phyloP scores from a whole-genome alignment of 176 grass and related monocot species.

The Elymus sibiricus region DNA sequence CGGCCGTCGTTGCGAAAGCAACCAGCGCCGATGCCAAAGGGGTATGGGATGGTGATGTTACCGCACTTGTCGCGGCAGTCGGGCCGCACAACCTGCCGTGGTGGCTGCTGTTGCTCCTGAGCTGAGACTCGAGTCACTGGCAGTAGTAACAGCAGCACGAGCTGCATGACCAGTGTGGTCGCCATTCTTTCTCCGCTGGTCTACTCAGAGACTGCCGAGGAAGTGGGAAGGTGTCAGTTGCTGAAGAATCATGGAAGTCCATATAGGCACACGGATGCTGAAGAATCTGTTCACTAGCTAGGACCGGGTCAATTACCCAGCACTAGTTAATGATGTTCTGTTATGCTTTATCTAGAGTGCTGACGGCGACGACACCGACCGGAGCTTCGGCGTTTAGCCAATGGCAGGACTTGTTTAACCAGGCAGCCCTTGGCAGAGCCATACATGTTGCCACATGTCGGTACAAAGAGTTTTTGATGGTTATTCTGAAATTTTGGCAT shows the following conservation, averaged over 20 bases:
- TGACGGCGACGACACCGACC: neutral
- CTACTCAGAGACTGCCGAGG: neutral
- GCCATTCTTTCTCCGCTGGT: neutral
- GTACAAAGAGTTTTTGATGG: neutral
- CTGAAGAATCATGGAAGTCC: neutral
- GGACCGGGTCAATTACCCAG: neutral
- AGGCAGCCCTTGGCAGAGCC: neutral
- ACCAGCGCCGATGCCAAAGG: neutral
- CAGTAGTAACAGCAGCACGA: neutral
- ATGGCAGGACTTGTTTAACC: neutral
- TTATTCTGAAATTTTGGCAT: neutral
- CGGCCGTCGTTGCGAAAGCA: neutral
- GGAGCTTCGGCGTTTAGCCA: neutral
- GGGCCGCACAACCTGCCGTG: neutral
- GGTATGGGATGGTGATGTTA: slow-evolving; percentile 2
- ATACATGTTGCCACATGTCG: neutral
- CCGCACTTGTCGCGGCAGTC: neutral
- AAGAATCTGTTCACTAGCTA: neutral
- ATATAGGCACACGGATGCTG: neutral
- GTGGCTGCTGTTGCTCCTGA: neutral
- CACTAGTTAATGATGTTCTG: neutral
- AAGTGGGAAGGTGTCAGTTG: neutral
- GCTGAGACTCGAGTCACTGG: neutral
- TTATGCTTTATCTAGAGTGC: neutral
- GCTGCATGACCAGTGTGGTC: neutral